These are phyloP conservation scores for Knoxdaviesia proteae DNA, from an alignment of 2,329 filamentous ascomycete species.

Conservation along the genomic window DNA sequence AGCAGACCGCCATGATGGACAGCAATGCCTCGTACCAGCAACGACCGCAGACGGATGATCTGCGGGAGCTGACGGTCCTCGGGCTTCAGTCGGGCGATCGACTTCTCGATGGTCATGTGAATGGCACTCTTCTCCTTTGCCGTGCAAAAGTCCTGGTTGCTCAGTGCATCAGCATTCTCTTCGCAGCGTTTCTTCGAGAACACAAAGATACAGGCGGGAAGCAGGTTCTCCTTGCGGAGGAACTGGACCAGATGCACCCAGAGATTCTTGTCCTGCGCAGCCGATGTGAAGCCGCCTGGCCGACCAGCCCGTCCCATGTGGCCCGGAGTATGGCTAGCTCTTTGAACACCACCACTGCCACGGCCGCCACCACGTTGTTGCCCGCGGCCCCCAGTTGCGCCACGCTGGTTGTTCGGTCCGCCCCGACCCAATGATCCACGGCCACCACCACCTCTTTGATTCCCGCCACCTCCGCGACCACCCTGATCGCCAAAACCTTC, in stretches of 20 bases:
- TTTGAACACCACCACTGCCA: slow-evolving; percentile 24
- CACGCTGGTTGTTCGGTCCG: slow-evolving; percentile 10
- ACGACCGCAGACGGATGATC: slow-evolving; percentile 68
- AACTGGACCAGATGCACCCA: slow-evolving; percentile 94
- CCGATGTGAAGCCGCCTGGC: slow-evolving; percentile 67
- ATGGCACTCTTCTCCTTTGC: slow-evolving; percentile 88
- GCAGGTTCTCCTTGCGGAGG: slow-evolving; percentile 64
- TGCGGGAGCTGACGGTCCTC: slow-evolving; percentile 85
- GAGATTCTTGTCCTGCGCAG: slow-evolving; percentile 83
- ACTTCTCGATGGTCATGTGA: slow-evolving; percentile 94
- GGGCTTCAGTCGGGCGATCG: slow-evolving; percentile 70
- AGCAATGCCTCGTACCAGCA: slow-evolving; percentile 73
- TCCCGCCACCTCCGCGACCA: slow-evolving; percentile 8
- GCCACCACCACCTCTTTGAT: slow-evolving; percentile 8
- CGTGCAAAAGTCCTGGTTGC: slow-evolving; percentile 87
- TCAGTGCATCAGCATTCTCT: slow-evolving; percentile 86
- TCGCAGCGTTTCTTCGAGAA: slow-evolving; percentile 97
- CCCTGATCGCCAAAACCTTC: slow-evolving; percentile 4
- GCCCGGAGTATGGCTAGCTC: slow-evolving; percentile 44
- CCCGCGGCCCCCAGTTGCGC: slow-evolving; percentile 25
- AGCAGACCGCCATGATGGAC: slow-evolving; percentile 90
- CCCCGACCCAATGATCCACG: slow-evolving; percentile 9
- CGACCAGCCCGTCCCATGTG: slow-evolving; percentile 82
- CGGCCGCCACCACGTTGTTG: slow-evolving; percentile 34
- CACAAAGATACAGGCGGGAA: slow-evolving; percentile 92